phyloP scores from a whole-genome alignment of 164 flowering plant genomes.

The Liquidambar formosana region DNA sequence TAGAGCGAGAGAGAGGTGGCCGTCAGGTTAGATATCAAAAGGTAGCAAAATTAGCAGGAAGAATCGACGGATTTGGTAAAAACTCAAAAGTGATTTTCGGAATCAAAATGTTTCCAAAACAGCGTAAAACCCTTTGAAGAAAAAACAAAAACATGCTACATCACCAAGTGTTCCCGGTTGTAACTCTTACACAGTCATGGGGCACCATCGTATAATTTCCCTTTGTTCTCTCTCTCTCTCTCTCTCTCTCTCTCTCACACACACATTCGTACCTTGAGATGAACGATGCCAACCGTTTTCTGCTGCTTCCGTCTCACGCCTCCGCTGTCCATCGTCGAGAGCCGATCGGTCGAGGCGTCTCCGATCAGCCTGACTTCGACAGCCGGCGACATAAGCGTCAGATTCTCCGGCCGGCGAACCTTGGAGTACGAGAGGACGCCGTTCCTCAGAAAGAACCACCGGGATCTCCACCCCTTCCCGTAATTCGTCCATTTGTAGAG shows the following conservation, averaged over 20 bases:
- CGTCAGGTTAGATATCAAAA: slow-evolving; percentile 24
- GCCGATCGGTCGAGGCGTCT: slow-evolving; percentile 34
- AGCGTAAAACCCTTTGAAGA: background rate
- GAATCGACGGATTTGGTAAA: background rate
- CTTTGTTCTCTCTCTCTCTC: background rate
- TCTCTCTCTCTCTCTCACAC: no score
- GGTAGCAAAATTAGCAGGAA: no score
- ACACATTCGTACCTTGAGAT: slow-evolving; percentile 68
- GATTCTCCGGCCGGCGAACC: slow-evolving; percentile 50
- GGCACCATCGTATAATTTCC: background rate
- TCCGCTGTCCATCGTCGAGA: slow-evolving; percentile 31
- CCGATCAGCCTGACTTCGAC: slow-evolving; percentile 73
- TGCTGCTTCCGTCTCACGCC: slow-evolving; percentile 44
- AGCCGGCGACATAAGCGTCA: slow-evolving; percentile 17
- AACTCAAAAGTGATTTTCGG: background rate
- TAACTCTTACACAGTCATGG: background rate
- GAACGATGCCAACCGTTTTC: slow-evolving; percentile 59
- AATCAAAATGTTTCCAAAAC: slow-evolving; percentile 4
- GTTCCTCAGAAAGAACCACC: slow-evolving; percentile 73
- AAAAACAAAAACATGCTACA: background rate
- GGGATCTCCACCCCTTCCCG: slow-evolving; percentile 93
- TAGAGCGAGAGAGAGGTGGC: background rate
- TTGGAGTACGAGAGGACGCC: slow-evolving; percentile 82
- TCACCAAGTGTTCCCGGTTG: background rate
- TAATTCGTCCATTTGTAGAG: slow-evolving; percentile 94